A percentile compares a stretch with the other conserved stretches of the same genome.
phyloP scores from a whole-genome alignment of 225 moss, liverwort and hornwort species.

The Marchantia paleacea region DNA sequence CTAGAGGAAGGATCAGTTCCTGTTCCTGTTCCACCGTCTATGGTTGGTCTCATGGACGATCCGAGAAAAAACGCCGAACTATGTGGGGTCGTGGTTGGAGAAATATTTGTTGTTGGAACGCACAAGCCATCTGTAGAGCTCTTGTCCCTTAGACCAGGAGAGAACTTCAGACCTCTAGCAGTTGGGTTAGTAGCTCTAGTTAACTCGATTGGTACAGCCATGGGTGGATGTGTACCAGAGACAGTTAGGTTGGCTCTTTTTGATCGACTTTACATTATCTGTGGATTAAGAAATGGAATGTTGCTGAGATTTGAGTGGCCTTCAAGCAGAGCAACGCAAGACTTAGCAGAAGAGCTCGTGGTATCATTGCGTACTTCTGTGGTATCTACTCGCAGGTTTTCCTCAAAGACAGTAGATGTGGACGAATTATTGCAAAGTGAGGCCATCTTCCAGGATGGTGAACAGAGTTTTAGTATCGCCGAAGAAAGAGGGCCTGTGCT shows the following conservation, averaged over 20 bases:
- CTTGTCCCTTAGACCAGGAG: conserved; percentile 78
- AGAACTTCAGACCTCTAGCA: conserved; percentile 70
- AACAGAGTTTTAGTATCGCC: conserved; percentile 29
- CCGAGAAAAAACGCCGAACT: conserved; percentile 43
- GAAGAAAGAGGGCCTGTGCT: conserved; percentile 48
- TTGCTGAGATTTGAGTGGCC: conserved; percentile 96
- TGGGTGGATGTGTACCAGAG: conserved; percentile 93
- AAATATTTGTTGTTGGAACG: conserved; percentile 89
- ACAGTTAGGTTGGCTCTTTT: conserved; percentile 88
- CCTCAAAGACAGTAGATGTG: conserved; percentile 29
- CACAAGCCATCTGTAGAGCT: conserved; percentile 96
- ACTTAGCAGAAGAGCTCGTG: conserved; percentile 5
- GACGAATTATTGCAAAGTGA: conserved; percentile 8
- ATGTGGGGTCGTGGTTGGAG: conserved; percentile 70
- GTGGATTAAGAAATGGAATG: conserved; percentile 95
- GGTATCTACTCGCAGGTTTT: conserved; percentile 12
- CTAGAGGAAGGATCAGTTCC: conserved; percentile 67
- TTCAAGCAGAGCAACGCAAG: conserved; percentile 19
- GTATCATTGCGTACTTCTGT: background rate
- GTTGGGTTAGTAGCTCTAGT: conserved; percentile 76
- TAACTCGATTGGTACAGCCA: conserved; percentile 71
- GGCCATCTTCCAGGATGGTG: conserved; percentile 1
- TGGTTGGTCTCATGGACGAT: conserved; percentile 58
- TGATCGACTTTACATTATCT: conserved; percentile 85
- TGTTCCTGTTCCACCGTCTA: conserved; percentile 60